Conservation (phyloP, 83 land plant genomes). For the Picea abies region DNA sequence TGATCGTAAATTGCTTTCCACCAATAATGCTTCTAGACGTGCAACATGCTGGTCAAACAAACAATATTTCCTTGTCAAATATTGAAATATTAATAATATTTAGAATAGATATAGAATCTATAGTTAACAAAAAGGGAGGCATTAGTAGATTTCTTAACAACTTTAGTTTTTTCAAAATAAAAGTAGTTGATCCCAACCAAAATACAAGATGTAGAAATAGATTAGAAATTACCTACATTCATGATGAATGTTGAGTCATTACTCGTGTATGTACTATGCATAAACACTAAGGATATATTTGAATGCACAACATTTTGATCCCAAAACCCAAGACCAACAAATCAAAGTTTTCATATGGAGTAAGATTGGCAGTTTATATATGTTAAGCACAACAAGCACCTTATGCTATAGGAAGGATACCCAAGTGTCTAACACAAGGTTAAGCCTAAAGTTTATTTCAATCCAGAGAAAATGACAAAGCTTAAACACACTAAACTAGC, state of each 20-base stretch:
- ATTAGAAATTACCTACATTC: background rate
- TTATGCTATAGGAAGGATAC: too few species aligned
- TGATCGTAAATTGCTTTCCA: slow-evolving; percentile 31
- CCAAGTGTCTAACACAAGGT: too few species aligned
- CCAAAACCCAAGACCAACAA: background rate
- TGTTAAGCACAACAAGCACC: too few species aligned
- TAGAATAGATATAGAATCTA: background rate
- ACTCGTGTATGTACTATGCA: background rate
- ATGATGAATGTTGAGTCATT: background rate
- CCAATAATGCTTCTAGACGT: slow-evolving; percentile 50
- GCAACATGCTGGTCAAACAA: slow-evolving; percentile 34
- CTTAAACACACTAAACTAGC: too few species aligned
- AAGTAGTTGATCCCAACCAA: background rate
- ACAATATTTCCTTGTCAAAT: background rate
- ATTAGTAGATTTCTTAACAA: background rate
- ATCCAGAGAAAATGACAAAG: too few species aligned
- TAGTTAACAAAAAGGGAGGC: background rate
- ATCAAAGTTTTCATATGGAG: background rate
- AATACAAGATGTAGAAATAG: background rate
- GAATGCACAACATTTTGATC: background rate
- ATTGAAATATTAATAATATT: background rate
- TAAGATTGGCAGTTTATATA: too few species aligned
- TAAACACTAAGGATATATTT: background rate
- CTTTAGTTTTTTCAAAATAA: background rate
- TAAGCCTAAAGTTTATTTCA: too few species aligned